These are phyloP conservation scores for Pestalotiopsis sp. DNA, from an alignment of 2,329 filamentous ascomycete species.

Conservation along the genomic window DNA sequence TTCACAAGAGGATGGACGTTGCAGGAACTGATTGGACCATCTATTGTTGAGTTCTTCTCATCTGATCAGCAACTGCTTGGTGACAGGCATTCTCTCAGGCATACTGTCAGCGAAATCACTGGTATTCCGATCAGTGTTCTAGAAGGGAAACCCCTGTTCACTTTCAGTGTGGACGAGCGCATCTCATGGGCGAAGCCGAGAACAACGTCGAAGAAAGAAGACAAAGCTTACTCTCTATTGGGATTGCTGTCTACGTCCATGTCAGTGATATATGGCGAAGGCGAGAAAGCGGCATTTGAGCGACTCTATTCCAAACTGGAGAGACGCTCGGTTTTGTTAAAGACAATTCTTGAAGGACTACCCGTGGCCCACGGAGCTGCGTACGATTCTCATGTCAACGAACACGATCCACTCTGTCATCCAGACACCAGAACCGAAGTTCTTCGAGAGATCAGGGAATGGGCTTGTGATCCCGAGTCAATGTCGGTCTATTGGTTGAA, in stretches of 20 bases:
- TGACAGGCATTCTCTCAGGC: slow-evolving; percentile 22
- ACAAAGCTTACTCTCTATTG: slow-evolving; percentile 24
- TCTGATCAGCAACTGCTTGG: slow-evolving; percentile 21
- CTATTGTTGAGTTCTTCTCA: slow-evolving; percentile 27
- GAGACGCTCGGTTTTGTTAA: not conserved
- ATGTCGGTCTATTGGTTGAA: slow-evolving; percentile 28
- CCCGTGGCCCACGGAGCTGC: not conserved
- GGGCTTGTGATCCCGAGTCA: not conserved
- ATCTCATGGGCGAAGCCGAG: slow-evolving; percentile 23
- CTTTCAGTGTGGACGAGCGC: slow-evolving; percentile 22
- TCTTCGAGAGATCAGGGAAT: slow-evolving; percentile 24
- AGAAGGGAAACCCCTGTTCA: slow-evolving; percentile 13
- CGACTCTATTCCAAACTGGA: not conserved
- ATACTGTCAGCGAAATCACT: slow-evolving; percentile 24
- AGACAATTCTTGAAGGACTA: not conserved
- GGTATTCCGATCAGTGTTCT: slow-evolving; percentile 20
- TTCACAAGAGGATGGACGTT: slow-evolving; percentile 8
- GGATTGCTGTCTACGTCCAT: slow-evolving; percentile 24
- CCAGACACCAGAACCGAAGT: slow-evolving; percentile 32
- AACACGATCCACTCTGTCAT: slow-evolving; percentile 32
- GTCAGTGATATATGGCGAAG: slow-evolving; percentile 20
- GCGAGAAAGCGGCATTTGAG: slow-evolving; percentile 4
- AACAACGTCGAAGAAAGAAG: slow-evolving; percentile 21
- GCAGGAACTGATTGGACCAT: slow-evolving; percentile 20
- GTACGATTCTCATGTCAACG: slow-evolving; percentile 25